Evolutionary conservation across 2,329 filamentous ascomycete species (phyloP).

Genomic region (Neurospora crassa): DNA sequence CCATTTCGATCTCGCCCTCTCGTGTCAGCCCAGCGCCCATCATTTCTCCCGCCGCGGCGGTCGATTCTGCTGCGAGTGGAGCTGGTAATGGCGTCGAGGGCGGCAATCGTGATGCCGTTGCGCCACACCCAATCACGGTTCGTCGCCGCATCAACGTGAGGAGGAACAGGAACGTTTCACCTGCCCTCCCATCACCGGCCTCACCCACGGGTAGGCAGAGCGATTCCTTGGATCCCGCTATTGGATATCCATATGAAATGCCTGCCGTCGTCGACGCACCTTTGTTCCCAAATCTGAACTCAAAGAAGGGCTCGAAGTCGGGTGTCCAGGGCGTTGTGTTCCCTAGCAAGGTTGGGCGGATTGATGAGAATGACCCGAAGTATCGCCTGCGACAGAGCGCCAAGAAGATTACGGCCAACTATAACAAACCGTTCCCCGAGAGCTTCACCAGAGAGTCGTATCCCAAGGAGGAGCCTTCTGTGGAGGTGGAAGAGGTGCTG

Average conservation of each 20-base stretch:
- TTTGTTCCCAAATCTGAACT: conserved; percentile 16
- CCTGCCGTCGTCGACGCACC: conserved; percentile 19
- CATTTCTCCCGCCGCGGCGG: not conserved
- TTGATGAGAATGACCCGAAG: conserved; percentile 19
- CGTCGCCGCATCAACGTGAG: conserved; percentile 20
- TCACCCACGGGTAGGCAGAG: conserved; percentile 3
- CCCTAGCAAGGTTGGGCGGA: conserved; percentile 17
- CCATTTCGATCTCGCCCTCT: conserved; percentile 14
- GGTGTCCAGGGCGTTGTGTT: conserved; percentile 11
- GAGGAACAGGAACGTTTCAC: conserved; percentile 21
- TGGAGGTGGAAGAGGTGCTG: conserved; percentile 2
- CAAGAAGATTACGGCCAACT: conserved; percentile 25
- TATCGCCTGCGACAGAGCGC: conserved; percentile 20
- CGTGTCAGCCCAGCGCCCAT: conserved; percentile 13
- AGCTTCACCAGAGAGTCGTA: conserved; percentile 1
- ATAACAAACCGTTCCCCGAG: not conserved
- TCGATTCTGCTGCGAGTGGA: not conserved
- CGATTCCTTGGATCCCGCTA: conserved; percentile 8
- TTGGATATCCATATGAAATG: conserved; percentile 18
- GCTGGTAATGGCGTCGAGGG: not conserved
- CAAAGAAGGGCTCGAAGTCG: conserved; percentile 23
- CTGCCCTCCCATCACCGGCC: conserved; percentile 13
- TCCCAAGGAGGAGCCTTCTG: not conserved
- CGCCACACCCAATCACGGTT: conserved; percentile 21
- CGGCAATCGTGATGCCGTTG: conserved; percentile 9